Conservation (phyloP, 306 rosid species). For the Inga laurina region DNA sequence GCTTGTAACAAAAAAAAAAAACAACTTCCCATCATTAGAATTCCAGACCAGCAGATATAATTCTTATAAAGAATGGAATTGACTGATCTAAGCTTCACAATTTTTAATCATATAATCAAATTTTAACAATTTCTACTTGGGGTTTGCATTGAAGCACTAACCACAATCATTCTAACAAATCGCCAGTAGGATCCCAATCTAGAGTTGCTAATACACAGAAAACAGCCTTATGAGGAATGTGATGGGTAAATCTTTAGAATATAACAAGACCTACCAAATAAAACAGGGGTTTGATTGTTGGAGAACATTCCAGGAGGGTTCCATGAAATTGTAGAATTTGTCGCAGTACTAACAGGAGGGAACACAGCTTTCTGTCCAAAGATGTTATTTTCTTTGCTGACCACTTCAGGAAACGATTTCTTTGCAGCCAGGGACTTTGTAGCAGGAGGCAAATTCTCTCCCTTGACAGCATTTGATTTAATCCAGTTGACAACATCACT, state of each 20-base stretch:
- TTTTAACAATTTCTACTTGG: conserved; percentile 1
- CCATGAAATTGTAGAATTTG: conserved; percentile 57
- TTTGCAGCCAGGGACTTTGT: conserved; percentile 48
- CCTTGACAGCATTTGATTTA: conserved; percentile 67
- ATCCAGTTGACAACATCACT: conserved; percentile 93
- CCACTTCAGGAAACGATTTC: conserved; percentile 45
- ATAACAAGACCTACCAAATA: conserved; percentile 56
- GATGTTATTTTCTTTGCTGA: conserved; percentile 44
- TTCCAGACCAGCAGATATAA: not conserved
- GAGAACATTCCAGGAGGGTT: conserved; percentile 61
- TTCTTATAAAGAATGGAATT: not conserved
- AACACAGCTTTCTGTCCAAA: conserved; percentile 53
- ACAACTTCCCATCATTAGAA: not conserved
- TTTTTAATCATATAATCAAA: not conserved
- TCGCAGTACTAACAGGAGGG: conserved; percentile 47
- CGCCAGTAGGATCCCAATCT: conserved; percentile 26
- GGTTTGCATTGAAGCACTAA: conserved; percentile 27
- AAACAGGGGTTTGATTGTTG: conserved; percentile 43
- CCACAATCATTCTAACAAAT: conserved; percentile 10
- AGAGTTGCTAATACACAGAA: not conserved
- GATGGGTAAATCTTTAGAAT: not conserved
- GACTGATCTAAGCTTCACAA: not conserved
- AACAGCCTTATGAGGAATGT: not conserved
- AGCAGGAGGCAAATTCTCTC: conserved; percentile 47
- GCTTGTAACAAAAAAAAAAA: no score